A percentile compares a stretch with the other conserved stretches of the same genome.
These are phyloP conservation scores for Phytophthora kernoviae DNA, from an alignment of 352 stramenopile species.

Conservation along the genomic window DNA sequence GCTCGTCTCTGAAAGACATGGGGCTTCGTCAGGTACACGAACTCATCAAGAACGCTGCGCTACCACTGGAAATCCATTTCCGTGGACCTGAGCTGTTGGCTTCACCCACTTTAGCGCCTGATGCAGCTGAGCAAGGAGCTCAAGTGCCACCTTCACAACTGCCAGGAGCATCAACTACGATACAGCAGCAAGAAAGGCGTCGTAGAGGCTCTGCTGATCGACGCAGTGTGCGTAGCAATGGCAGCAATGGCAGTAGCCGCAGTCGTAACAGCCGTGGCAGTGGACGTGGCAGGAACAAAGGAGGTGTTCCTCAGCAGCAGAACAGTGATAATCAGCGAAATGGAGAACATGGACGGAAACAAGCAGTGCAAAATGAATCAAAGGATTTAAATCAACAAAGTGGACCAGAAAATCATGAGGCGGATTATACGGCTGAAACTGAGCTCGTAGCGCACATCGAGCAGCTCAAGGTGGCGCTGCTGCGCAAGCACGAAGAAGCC, in stretches of 20 bases:
- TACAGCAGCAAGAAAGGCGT: slow-evolving; percentile 19
- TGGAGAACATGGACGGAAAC: background rate
- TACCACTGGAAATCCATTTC: slow-evolving; percentile 78
- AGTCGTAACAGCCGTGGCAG: slow-evolving; percentile 36
- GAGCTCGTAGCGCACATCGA: slow-evolving; percentile 71
- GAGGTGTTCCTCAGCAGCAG: slow-evolving; percentile 9
- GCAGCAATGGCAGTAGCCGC: slow-evolving; percentile 35
- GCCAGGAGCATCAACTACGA: background rate
- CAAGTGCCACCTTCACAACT: slow-evolving; percentile 14
- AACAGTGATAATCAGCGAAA: slow-evolving; percentile 28
- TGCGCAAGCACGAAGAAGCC: slow-evolving; percentile 81
- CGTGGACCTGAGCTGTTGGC: slow-evolving; percentile 28
- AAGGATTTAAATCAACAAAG: slow-evolving; percentile 57
- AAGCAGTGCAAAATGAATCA: slow-evolving; percentile 7
- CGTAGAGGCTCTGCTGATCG: slow-evolving; percentile 29
- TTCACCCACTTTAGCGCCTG: slow-evolving; percentile 10
- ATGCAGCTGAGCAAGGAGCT: slow-evolving; percentile 9
- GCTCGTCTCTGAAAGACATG: slow-evolving; percentile 54
- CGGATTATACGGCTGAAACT: slow-evolving; percentile 37
- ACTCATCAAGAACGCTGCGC: slow-evolving; percentile 74
- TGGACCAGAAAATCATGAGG: slow-evolving; percentile 44
- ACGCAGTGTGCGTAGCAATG: slow-evolving; percentile 32
- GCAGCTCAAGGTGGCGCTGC: slow-evolving; percentile 62
- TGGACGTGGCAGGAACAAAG: slow-evolving; percentile 25
- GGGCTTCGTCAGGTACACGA: slow-evolving; percentile 86